A percentile compares a stretch with the other conserved stretches of the same genome.
These are phyloP conservation scores for Carnegiea gigantea DNA, from an alignment of 179 eudicot genomes.

Conservation along the genomic window DNA sequence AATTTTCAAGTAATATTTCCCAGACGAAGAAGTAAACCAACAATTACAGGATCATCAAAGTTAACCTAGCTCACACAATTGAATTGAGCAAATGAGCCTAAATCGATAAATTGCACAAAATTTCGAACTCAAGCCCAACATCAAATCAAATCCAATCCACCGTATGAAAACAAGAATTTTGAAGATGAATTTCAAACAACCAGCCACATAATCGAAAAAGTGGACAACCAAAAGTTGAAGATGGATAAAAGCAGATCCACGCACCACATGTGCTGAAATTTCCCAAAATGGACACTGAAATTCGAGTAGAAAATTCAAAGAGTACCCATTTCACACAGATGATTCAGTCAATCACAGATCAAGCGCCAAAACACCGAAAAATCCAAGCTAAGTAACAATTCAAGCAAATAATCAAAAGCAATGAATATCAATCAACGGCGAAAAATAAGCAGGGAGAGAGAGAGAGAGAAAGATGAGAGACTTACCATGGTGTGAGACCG, in stretches of 20 bases:
- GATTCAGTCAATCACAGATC: conserved; percentile 1
- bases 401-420: not conserved
- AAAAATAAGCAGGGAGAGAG: not conserved
- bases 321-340: not conserved
- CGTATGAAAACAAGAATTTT: not conserved
- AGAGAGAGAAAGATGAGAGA: not conserved
- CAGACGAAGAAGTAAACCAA: not conserved
- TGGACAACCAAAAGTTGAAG: not conserved
- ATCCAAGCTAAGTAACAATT: not conserved
- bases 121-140: not conserved
- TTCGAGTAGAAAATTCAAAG: not conserved
- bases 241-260: conserved; percentile 20
- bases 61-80: conserved; percentile 5
- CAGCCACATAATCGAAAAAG: not conserved
- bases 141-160: conserved; percentile 9
- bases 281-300: not conserved
- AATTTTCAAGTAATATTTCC: not conserved
- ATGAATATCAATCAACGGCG: too few relatives aligned
- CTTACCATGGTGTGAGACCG: conserved; percentile 18
- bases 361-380: not conserved
- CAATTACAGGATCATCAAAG: not conserved
- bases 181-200: not conserved
- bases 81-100: not conserved
- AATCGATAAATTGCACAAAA: not conserved
- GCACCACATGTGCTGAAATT: not conserved